Evolutionary conservation across 805 yeast genomes (phyloP).

Genomic region (Lipomyces lipofer): DNA sequence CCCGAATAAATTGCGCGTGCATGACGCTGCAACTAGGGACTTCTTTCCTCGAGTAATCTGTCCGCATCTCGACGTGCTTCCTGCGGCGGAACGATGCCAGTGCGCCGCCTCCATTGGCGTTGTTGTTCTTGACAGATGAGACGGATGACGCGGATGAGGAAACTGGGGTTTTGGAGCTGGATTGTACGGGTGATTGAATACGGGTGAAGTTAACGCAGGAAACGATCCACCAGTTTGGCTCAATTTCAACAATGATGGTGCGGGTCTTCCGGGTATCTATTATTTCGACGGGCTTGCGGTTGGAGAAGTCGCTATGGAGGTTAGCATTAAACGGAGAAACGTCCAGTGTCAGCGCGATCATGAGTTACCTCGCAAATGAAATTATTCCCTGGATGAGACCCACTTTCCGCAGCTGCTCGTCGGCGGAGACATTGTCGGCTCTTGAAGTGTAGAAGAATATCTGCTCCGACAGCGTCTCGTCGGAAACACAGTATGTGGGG

Average conservation of each 20-base stretch:
- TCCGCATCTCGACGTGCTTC: conserved; percentile 21
- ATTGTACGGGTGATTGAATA: conserved; percentile 18
- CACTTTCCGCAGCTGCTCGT: conserved; percentile 28
- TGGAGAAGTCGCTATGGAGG: conserved; percentile 25
- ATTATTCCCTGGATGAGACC: conserved; percentile 30
- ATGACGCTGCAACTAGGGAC: conserved; percentile 26
- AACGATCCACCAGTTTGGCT: conserved; percentile 31
- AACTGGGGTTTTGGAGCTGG: not conserved
- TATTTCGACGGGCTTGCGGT: conserved; percentile 28
- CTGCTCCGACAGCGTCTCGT: conserved; percentile 28
- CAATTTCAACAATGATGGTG: conserved; percentile 28
- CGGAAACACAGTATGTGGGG: conserved; percentile 21
- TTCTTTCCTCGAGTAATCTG: conserved; percentile 29
- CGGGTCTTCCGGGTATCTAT: conserved; percentile 30
- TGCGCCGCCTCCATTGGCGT: conserved; percentile 3
- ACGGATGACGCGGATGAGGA: not conserved
- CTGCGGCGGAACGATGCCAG: conserved; percentile 24
- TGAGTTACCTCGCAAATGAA: conserved; percentile 28
- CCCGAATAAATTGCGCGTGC: conserved; percentile 27
- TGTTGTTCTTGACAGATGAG: not conserved
- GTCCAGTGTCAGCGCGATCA: not conserved
- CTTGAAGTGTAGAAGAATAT: conserved; percentile 27
- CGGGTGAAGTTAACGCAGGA: conserved; percentile 27
- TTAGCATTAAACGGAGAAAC: not conserved
- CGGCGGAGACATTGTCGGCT: conserved; percentile 23